Conservation (phyloP, 495 filamentous ascomycete genomes). For the Glutinoglossum americanum region DNA sequence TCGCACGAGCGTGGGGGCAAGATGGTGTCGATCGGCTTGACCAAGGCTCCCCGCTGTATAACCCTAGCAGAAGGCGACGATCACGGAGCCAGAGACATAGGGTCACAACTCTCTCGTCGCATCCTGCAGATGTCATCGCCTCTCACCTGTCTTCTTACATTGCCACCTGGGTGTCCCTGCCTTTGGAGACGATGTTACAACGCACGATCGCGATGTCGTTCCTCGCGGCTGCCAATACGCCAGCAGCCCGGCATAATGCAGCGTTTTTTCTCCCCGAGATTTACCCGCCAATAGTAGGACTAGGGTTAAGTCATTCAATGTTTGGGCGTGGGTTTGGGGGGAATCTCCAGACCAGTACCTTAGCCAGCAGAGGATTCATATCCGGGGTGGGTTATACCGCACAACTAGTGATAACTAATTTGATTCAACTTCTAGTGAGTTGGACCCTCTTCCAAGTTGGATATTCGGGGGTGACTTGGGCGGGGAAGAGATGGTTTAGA, state of each 20-base stretch:
- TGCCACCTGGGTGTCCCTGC: background rate
- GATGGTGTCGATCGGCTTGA: background rate
- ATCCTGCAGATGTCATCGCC: background rate
- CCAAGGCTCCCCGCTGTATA: background rate
- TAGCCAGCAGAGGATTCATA: background rate
- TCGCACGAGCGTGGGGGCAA: background rate
- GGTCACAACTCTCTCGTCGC: background rate
- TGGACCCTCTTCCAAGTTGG: background rate
- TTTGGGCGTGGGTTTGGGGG: background rate
- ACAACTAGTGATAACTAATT: background rate
- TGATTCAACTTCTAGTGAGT: background rate
- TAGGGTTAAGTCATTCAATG: background rate
- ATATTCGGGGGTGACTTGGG: background rate
- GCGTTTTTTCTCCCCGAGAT: constrained; percentile 1
- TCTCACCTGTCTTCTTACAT: background rate
- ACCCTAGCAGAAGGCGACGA: background rate
- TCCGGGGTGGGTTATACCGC: background rate
- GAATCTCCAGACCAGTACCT: background rate
- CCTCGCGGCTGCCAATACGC: constrained; percentile 4
- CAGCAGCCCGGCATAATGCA: background rate
- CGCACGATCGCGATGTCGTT: constrained; percentile 1
- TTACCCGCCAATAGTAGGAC: background rate
- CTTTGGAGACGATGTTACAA: constrained; percentile 1
- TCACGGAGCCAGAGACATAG: background rate
- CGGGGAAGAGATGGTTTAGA: background rate